Evolutionary conservation across 768 basidiomycete genomes (phyloP).

Genomic region (Tricholomella constricta): DNA sequence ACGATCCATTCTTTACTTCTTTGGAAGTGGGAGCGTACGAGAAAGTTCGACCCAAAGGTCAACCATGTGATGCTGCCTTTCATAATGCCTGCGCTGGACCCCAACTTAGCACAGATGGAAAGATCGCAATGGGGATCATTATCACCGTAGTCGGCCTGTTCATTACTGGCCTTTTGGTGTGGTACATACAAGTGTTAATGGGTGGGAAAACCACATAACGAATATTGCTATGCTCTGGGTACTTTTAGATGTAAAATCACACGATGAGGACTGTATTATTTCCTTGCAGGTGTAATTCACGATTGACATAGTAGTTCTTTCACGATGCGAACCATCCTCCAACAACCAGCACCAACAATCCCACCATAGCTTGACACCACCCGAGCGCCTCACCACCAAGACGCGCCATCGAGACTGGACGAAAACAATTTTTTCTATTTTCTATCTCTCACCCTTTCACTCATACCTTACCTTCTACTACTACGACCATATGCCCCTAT

Average conservation of each 20-base stretch:
- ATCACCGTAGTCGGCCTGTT: conserved; percentile 63
- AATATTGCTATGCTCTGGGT: not conserved
- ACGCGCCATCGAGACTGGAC: no score
- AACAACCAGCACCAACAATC: no score
- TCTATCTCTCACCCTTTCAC: no score
- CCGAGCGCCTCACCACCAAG: no score
- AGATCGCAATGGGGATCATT: conserved; percentile 71
- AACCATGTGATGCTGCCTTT: conserved; percentile 80
- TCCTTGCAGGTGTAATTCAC: no score
- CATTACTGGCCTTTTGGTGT: conserved; percentile 48
- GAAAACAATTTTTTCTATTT: no score
- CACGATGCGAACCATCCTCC: no score
- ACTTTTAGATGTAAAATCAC: no score
- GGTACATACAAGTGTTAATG: conserved; percentile 35
- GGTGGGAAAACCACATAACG: conserved; percentile 1
- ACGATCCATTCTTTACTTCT: conserved; percentile 77
- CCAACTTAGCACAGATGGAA: conserved; percentile 57
- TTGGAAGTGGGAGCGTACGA: conserved; percentile 70
- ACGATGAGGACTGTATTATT: not conserved
- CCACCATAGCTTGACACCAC: no score
- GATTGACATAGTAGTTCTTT: no score
- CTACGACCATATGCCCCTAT: no score
- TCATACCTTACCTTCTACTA: no score
- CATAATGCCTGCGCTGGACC: conserved; percentile 49
- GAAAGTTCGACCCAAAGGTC: conserved; percentile 60